Percentiles rank a stretch among this genome's conserved stretches.
Conservation (phyloP, 2,329 filamentous ascomycete genomes). For the Sclerotinia trifoliorum region DNA sequence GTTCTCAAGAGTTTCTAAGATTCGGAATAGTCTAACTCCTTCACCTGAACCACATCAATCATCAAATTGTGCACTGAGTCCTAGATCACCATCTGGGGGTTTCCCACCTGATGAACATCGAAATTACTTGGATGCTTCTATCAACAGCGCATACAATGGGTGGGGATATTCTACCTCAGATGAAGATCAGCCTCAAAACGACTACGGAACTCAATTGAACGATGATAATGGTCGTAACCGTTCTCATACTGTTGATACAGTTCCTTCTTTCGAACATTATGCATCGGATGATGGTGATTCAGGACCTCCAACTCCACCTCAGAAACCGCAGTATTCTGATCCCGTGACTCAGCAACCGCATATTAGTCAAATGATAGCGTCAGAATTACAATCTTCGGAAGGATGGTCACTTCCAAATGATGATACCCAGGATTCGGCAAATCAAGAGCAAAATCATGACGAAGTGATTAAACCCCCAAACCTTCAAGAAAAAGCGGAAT, state of each 20-base stretch:
- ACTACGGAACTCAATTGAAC: neutral
- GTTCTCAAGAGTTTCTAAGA: constrained; percentile 19
- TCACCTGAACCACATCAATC: constrained; percentile 5
- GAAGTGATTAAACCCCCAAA: constrained; percentile 10
- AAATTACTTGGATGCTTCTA: constrained; percentile 16
- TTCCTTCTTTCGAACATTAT: constrained; percentile 33
- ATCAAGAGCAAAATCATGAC: neutral
- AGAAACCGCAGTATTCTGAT: constrained; percentile 4
- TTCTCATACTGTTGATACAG: constrained; percentile 33
- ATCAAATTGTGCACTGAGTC: neutral
- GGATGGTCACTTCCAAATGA: constrained; percentile 13
- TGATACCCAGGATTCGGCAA: neutral
- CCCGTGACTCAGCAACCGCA: neutral
- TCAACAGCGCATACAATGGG: constrained; percentile 4
- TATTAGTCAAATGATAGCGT: constrained; percentile 24
- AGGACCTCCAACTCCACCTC: constrained; percentile 16
- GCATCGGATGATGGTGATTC: constrained; percentile 28
- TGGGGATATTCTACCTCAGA: constrained; percentile 3
- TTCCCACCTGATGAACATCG: constrained; percentile 12
- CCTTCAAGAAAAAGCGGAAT: constrained; percentile 26
- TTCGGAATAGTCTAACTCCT: constrained; percentile 7
- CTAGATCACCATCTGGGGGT: neutral
- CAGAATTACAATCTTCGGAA: constrained; percentile 8
- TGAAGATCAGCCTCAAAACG: neutral
- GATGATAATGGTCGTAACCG: neutral